Percentiles rank a stretch among this genome's conserved stretches.
These are phyloP conservation scores for Gastrolobium bilobum DNA, from an alignment of 306 rosid genomes.

Conservation along the genomic window DNA sequence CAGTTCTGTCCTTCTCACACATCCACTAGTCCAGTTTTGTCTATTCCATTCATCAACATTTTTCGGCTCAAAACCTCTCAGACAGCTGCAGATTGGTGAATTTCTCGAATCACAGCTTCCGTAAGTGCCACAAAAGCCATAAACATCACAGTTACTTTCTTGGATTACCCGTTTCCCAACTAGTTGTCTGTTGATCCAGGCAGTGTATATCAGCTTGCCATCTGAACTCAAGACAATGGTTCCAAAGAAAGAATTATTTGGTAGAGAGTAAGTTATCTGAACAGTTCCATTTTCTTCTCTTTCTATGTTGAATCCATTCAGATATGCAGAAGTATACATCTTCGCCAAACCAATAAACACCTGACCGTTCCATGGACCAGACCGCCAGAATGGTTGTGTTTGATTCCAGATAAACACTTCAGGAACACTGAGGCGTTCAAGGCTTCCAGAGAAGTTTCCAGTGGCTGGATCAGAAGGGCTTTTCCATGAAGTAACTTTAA, in stretches of 20 bases:
- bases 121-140: conserved; percentile 41
- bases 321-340: background rate
- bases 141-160: conserved; percentile 42
- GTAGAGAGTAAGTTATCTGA: background rate
- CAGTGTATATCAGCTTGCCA: background rate
- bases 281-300: conserved; percentile 4
- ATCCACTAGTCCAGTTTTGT: conserved; percentile 52
- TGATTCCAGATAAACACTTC: conserved; percentile 45
- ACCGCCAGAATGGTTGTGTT: background rate
- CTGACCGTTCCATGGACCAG: conserved; percentile 53
- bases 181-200: background rate
- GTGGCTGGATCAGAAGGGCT: conserved; percentile 45
- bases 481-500: conserved; percentile 40
- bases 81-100: conserved; percentile 50
- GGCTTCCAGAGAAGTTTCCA: conserved; percentile 35
- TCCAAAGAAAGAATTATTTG: background rate
- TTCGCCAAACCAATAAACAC: conserved; percentile 40
- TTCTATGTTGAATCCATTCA: background rate
- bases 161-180: background rate
- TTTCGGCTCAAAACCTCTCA: conserved; percentile 55
- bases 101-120: conserved; percentile 44
- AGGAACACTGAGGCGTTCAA: conserved; percentile 19
- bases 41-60: conserved; percentile 46
- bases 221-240: background rate
- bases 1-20: conserved; percentile 42